Base-by-base conservation (phyloP, 2,329 filamentous ascomycete species). In the Davidsoniella neocaledoniae region DNA sequence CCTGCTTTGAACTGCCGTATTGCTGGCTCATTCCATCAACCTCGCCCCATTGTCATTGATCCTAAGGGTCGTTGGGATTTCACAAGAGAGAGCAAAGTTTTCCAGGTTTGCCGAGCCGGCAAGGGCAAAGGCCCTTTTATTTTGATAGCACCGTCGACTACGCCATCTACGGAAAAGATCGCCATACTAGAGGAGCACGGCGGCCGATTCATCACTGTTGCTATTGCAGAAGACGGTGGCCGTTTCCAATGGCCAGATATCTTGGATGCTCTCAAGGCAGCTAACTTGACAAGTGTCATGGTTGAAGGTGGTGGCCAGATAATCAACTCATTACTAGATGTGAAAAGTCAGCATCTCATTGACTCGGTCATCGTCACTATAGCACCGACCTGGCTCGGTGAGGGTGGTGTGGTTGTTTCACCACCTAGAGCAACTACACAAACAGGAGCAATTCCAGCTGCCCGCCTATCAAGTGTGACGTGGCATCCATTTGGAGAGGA, bases 341-440 rank as follows among this genome's bases (percentile, higher is more conserved):
- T 74, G 2, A 66, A 68, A 25, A 76, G 79, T 57, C 68, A 76
- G 14, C 57, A 62, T n/a, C 66, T 87, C 7, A 70, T 94, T 40
- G 74, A 86, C 59, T 81, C 81, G 2, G 79, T 94, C 45, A 83
- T 96, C 57, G 72, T 95, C 52, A 95, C 90, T 0, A 79, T 95
- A 58, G 87, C 90, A 2, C 90, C 90, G 7, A 86, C 79, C 0
- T 96, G 86, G 76, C 70, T 96, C n/a, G 90, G 90, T 1, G 71
- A 75, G 53, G 86, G 84, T 2, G 86, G 86, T 6, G 84, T 95
- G 8, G 71, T 79, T 9, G 85, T 94, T 2, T 81, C 77, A 43
- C 90, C 88, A 2, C 69, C 76, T 17, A 70, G 76, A 33, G 72
- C 70, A 39, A 58, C 62, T 2, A 62, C 65, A 2, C 61, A 69